Base-by-base conservation (phyloP, 2,329 filamentous ascomycete genomes). In the Aquanectria penicillioides region DNA sequence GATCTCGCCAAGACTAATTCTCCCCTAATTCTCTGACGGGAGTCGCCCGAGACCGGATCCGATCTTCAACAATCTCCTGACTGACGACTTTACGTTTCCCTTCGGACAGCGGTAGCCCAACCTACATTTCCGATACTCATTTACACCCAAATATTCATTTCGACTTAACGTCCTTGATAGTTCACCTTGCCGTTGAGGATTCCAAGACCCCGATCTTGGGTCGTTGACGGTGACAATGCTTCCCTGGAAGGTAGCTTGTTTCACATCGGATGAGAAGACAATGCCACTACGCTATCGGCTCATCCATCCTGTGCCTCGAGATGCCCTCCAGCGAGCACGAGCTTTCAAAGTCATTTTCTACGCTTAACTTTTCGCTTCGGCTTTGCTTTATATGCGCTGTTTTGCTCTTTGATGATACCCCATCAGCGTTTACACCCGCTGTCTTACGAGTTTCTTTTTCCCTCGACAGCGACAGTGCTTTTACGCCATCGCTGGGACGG, bases 401-500 rank as follows among this genome's bases (percentile, higher is more conserved):
- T 62, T 71, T 68, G 64, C 59, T 65, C 65, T 71, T 68, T 69
- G n/a, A 75, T 76, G 77, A 79, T 79, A 79, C 77, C 76, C 77
- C 77, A 78, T 77, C 66, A 68, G 75, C 75, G 76, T 79, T 78
- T 78, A 73, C 71, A 77, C 75, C 71, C 76, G 77, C 75, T 74
- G 75, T 79, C 77, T 70, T 70, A 74, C 77, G 77, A 78, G 76
- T 69, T 67, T 65, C 33, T 47, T 61, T 63, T 70, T 57, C 61
- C 47, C 77, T 83, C 80, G 81, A 80, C 80, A 78, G 80, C 78
- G 80, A 83, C 72, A 83, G 81, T 83, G 81, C 81, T 81, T 62
- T 73, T 83, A 82, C 81, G 81, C 81, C 81, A 83, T 83, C 76
- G 79, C 79, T 80, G 80, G 78, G 81, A 82, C 80, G 80, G 80